Conservation (phyloP, 1,284 basidiomycete species). For the Sanghuangporus baumii region DNA sequence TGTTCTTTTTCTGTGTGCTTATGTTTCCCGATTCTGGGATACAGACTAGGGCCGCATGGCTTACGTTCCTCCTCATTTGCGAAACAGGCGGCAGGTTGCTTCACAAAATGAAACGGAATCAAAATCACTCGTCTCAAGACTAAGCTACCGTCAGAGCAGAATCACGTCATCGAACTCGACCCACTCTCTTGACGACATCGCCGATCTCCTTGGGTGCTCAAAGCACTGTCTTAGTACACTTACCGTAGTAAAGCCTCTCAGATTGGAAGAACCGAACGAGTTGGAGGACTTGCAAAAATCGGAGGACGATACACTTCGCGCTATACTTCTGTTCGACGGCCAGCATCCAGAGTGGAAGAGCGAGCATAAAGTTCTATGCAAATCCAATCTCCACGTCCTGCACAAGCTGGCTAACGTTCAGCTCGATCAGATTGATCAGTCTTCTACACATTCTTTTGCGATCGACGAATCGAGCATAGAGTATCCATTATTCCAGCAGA, state of each 20-base stretch:
- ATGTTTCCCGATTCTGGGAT: neutral
- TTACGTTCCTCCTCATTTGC: constrained; percentile 12
- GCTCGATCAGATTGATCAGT: neutral
- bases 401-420: neutral
- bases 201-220: neutral
- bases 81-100: neutral
- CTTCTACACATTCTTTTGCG: neutral
- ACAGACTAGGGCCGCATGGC: neutral
- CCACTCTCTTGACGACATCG: neutral
- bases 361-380: constrained; percentile 10
- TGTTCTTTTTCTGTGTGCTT: neutral
- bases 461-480: neutral
- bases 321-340: constrained; percentile 5
- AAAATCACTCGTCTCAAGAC: neutral
- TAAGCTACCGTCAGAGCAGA: neutral
- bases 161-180: neutral
- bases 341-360: constrained; percentile 14
- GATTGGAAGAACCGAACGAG: neutral
- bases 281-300: neutral
- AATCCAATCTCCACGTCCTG: constrained; percentile 11
- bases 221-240: neutral
- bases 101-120: neutral
- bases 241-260: neutral
- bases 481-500: constrained; percentile 8
- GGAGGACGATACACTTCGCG: neutral